A percentile compares a stretch with the other conserved stretches of the same genome.
These are phyloP conservation scores for Ceratocystis cacaofunesta DNA, from an alignment of 2,329 filamentous ascomycete species.

Conservation along the genomic window DNA sequence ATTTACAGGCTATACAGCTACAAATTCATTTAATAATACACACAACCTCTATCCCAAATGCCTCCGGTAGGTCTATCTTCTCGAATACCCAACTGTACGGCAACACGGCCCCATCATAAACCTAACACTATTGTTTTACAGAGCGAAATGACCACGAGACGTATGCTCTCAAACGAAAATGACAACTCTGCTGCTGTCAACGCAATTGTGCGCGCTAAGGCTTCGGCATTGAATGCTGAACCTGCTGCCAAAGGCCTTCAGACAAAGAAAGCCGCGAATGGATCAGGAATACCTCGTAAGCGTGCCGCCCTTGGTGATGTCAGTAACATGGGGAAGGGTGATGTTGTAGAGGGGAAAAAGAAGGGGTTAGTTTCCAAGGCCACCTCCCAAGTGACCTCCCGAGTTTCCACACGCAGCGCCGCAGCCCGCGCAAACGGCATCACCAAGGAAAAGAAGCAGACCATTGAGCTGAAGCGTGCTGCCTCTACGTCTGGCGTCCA, in stretches of 20 bases:
- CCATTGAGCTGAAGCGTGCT: slow-evolving; percentile 51
- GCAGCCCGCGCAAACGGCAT: slow-evolving; percentile 48
- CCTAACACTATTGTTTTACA: background rate
- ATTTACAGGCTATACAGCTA: background rate
- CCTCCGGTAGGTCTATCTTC: slow-evolving; percentile 26
- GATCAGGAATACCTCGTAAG: slow-evolving; percentile 44
- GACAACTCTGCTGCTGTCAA: slow-evolving; percentile 74
- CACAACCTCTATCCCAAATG: slow-evolving; percentile 22
- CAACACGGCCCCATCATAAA: background rate
- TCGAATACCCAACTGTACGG: background rate
- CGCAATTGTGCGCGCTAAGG: slow-evolving; percentile 85
- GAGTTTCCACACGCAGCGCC: slow-evolving; percentile 44
- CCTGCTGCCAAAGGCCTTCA: slow-evolving; percentile 43
- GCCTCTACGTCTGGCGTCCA: slow-evolving; percentile 56
- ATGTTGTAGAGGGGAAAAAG: slow-evolving; percentile 63
- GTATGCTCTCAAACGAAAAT: slow-evolving; percentile 77
- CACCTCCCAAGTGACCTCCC: slow-evolving; percentile 57
- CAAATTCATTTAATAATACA: slow-evolving; percentile 13
- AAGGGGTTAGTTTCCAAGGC: slow-evolving; percentile 68
- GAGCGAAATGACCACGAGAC: slow-evolving; percentile 23
- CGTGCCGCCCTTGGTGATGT: slow-evolving; percentile 83
- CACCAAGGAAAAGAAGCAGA: slow-evolving; percentile 54
- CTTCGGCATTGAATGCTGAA: slow-evolving; percentile 53
- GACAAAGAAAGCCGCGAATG: slow-evolving; percentile 50
- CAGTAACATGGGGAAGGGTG: slow-evolving; percentile 81